Evolutionary conservation across 768 basidiomycete genomes (phyloP).

Genomic region (Tulasnella sp.): DNA sequence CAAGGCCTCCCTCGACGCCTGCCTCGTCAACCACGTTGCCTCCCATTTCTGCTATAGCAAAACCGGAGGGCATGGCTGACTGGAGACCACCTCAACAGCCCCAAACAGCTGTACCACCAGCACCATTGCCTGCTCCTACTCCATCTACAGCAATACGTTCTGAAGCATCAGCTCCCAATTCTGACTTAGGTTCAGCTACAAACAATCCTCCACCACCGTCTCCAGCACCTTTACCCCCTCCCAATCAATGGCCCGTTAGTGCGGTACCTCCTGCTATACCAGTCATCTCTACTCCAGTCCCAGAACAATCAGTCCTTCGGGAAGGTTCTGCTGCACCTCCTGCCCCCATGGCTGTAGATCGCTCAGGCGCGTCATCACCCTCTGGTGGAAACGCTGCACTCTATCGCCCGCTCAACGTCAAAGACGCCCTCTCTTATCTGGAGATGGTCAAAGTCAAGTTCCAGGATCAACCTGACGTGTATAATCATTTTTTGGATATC

Average conservation of each 20-base stretch:
- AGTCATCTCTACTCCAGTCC: not conserved
- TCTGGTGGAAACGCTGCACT: slow-evolving; percentile 3
- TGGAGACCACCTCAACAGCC: slow-evolving; percentile 1
- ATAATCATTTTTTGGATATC: slow-evolving; percentile 22
- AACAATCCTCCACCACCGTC: too few species aligned
- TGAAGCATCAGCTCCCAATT: not conserved
- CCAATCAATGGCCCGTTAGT: slow-evolving; percentile 14
- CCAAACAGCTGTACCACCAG: slow-evolving; percentile 11
- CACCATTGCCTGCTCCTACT: not conserved
- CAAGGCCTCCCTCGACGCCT: too few species aligned
- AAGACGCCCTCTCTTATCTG: slow-evolving; percentile 25
- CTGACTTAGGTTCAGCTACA: not conserved
- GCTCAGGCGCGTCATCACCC: slow-evolving; percentile 9
- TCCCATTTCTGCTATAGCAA: too few species aligned
- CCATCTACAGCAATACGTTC: not conserved
- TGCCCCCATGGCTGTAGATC: not conserved
- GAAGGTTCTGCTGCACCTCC: slow-evolving; percentile 11
- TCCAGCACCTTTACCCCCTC: slow-evolving; percentile 4
- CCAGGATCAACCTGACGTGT: slow-evolving; percentile 20
- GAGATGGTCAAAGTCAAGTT: slow-evolving; percentile 26
- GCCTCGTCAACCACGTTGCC: too few species aligned
- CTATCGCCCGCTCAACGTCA: slow-evolving; percentile 14
- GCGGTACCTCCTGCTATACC: slow-evolving; percentile 11
- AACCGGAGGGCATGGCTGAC: too few species aligned
- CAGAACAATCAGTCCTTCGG: not conserved